Conservation (phyloP, 495 filamentous ascomycete species). For the Recurvomyces mirabilis region DNA sequence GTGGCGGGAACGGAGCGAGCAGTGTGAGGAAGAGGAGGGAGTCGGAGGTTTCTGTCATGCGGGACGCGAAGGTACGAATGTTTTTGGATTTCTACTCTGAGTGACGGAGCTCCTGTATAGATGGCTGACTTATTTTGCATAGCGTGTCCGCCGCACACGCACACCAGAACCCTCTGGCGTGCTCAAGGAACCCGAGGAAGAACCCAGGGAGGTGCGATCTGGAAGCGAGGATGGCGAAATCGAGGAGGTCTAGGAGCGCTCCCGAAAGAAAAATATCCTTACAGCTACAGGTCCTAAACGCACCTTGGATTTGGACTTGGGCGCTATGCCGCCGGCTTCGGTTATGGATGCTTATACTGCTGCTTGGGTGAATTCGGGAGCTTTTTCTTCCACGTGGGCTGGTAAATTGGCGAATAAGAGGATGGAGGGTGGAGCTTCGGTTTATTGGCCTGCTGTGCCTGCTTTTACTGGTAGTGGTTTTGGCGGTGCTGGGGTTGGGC, state of each 20-base stretch:
- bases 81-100: background rate
- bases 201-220: slow-evolving; percentile 35
- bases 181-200: slow-evolving; percentile 42
- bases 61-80: slow-evolving; percentile 38
- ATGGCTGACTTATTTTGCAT: background rate
- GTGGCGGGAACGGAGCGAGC: slow-evolving; percentile 37
- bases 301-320: no score
- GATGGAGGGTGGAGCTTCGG: no score
- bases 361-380: no score
- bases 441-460: no score
- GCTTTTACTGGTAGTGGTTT: no score
- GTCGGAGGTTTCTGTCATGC: slow-evolving; percentile 52
- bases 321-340: no score
- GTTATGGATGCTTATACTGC: no score
- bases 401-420: no score
- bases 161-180: slow-evolving; percentile 20
- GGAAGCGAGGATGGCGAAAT: slow-evolving; percentile 98
- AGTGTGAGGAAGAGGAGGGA: slow-evolving; percentile 53
- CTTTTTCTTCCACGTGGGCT: no score
- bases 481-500: no score
- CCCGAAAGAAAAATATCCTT: no score
- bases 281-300: no score
- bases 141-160: slow-evolving; percentile 19
- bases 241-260: slow-evolving; percentile 52
- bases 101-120: background rate